Base-by-base conservation (phyloP, 2,329 filamentous ascomycete genomes). In the Aspergillus sp. region DNA sequence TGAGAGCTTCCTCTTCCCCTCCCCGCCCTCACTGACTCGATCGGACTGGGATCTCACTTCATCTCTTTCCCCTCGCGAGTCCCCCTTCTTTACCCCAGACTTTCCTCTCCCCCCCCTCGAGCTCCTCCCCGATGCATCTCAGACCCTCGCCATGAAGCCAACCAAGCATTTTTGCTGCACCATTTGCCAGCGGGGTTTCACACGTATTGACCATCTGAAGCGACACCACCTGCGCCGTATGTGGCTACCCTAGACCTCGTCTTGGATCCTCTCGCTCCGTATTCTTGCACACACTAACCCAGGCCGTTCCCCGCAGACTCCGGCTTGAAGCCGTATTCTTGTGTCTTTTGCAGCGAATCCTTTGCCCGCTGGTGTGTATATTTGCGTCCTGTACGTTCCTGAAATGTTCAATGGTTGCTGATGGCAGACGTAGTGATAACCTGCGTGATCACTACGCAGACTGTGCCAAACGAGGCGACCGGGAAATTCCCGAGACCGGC, bases 121-220 rank as follows among this genome's bases (percentile, higher is more conserved):
- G 26, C 55, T 62, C 56, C 61, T 60, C 57, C 59, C 57, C 59
- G 59, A 62, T 63, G 61, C 57, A 47, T 55, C 45, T 32, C 49
- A 48, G 26, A 41, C 36, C 5, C 48, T 60, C 64, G 63, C 58
- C 59, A 75, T 74, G 73, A 75, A 73, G 67, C 43, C 70, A 36
- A 73, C 71, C 53, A 77, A 78, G 63, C 74, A 75, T 55, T 76
- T 76, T 63, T 73, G 71, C 59, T 80, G 77, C 60, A 70, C 72
- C 13, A 67, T 77, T 60, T 80, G 78, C 62, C 70, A 75, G 62
- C 74, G 76, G 60, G 71, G 69, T 47, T 80, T 80, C 67, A 78
- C 77, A 22, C 76, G 78, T 56, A 76, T 78, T 64, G 78, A 80
- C 68, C 78, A 80, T 64, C 65, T 80, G 36, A 80, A 79, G 63